Evolutionary conservation across 192 early-diverging fungal genomes (phyloP), one percentile per base, ranked within the genome.

Genomic region (Linnemannia elongata): DNA sequence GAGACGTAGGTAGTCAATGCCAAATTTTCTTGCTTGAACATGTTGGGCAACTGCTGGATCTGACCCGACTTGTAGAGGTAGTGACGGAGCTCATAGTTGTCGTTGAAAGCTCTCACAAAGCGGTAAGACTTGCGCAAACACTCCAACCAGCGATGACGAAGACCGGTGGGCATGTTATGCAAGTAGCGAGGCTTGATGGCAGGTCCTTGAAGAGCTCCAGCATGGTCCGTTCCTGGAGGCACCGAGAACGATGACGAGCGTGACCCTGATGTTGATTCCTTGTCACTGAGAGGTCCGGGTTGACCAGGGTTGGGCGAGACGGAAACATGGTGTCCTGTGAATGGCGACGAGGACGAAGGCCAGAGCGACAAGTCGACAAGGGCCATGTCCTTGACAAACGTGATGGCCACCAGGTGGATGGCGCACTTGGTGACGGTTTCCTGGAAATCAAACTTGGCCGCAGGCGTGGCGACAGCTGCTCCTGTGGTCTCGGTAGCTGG

Each of bases 351-450:
- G 35, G 87, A 82, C 35, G 94, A 73, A 12, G 89, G 83, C 78
- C 88, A 80, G 89, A 94, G 92, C n/a, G 95, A 91, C 72, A 90
- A 77, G 74, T 93, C 74, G 74, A 88, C 80, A 79, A 89, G 24
- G 60, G 94, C 92, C 68, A 97, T 93, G 76, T 98, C 97, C 80
- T 96, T 94, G 52, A 99, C 90, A 12, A 96, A 97, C 85, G 97
- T 96, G 71, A 99, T 97, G 33, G 97, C 91, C 60, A 96, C 92
- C 66, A 97, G 91, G 80, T 99, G 97, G 49, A 96, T 90, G 1
- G 96, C 94, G 87, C 97, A 99, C 88, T 98, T 98, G 35, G 95
- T 94, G 47, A 97, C 94, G n/a, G 96, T 95, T 75, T 94, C 93
- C 75, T 94, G 93, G 90, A 98, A 97, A 78, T 97, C 96, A 42